A percentile compares a stretch with the other conserved stretches of the same genome.
Evolutionary conservation across 169 alveolate genomes (phyloP).

Genomic region (Theileria annulata): DNA sequence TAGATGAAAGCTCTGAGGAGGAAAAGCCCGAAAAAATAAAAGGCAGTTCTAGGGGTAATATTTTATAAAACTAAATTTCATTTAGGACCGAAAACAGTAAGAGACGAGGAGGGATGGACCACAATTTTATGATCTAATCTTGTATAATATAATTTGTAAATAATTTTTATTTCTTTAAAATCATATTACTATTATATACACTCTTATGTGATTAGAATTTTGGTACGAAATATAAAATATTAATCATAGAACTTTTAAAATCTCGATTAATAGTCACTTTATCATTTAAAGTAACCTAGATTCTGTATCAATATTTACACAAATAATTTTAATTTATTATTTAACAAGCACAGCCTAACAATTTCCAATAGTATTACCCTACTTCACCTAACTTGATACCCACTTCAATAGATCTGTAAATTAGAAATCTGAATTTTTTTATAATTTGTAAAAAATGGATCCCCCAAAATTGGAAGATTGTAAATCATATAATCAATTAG

Average conservation of each 20-base stretch:
- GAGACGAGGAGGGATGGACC: slow-evolving; percentile 32
- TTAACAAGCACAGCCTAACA: background rate
- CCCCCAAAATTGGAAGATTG: slow-evolving; percentile 13
- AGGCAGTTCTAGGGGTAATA: background rate
- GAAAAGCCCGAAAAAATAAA: background rate
- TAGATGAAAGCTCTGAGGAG: slow-evolving; percentile 5
- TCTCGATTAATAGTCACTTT: too few relatives aligned
- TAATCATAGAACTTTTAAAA: background rate
- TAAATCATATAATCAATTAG: slow-evolving; percentile 16
- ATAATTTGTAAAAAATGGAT: background rate
- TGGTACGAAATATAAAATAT: background rate
- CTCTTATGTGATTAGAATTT: too few relatives aligned
- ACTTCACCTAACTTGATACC: background rate
- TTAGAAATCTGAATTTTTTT: background rate
- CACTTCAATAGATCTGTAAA: background rate
- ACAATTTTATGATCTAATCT: slow-evolving; percentile 2
- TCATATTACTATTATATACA: background rate
- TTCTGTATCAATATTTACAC: background rate
- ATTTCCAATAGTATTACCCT: background rate
- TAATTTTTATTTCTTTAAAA: background rate
- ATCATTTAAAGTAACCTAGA: background rate
- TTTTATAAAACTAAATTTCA: background rate
- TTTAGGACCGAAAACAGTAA: background rate
- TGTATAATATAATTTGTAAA: background rate
- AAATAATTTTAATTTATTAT: too few relatives aligned